These are phyloP conservation scores for Plasmopara halstedii DNA, from an alignment of 352 stramenopile genomes.

Conservation along the genomic window DNA sequence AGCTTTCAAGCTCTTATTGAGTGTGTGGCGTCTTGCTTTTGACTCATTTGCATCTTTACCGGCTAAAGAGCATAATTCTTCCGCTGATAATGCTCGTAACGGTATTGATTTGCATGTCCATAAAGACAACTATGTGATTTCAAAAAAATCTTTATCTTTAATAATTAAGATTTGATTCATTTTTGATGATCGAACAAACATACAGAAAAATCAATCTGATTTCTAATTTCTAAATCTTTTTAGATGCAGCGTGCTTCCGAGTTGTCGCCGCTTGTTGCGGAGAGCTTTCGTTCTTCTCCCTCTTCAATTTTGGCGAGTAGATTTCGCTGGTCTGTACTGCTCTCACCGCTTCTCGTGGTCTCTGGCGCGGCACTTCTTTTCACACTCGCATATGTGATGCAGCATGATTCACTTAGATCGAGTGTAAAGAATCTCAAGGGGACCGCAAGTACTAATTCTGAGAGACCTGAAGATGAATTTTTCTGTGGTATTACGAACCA, in stretches of 20 bases:
- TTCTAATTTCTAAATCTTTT: background rate
- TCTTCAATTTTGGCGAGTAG: background rate
- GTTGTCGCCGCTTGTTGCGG: conserved; percentile 24
- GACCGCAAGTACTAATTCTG: conserved; percentile 5
- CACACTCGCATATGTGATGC: conserved; percentile 24
- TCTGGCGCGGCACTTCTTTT: conserved; percentile 27
- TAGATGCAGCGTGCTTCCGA: conserved; percentile 23
- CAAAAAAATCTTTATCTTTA: no score
- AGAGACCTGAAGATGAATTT: conserved; percentile 6
- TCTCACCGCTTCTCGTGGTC: conserved; percentile 13
- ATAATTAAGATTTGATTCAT: no score
- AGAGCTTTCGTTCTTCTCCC: background rate
- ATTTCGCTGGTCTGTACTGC: background rate
- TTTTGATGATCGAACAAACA: no score
- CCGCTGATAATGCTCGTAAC: no score
- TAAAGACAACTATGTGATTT: no score
- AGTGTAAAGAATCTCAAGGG: conserved; percentile 25
- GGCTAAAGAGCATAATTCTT: no score
- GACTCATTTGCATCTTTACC: no score
- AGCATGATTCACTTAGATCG: conserved; percentile 16
- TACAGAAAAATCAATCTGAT: background rate
- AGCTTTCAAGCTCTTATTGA: no score
- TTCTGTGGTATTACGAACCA: conserved; percentile 36
- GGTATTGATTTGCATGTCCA: no score
- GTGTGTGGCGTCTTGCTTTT: no score